Percentiles rank a stretch among this genome's conserved stretches.
Conservation (phyloP, 805 yeast species). For the Groenewaldozyma salmanticensis region DNA sequence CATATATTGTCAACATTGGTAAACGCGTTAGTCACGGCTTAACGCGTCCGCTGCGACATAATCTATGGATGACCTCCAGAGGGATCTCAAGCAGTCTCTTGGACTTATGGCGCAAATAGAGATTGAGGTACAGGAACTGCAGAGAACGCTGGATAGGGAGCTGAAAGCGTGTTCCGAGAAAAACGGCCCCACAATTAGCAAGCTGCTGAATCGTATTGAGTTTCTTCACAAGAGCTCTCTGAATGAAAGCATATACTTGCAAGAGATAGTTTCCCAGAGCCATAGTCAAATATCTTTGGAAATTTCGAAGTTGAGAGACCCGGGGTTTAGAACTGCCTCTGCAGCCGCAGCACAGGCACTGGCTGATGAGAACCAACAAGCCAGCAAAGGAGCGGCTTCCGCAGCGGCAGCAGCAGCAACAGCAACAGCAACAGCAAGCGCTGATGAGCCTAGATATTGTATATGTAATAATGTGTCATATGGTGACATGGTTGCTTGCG, state of each 20-base stretch:
- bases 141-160: conserved; percentile 4
- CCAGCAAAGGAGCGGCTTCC: background rate
- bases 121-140: conserved; percentile 1
- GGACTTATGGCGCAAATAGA: conserved; percentile 12
- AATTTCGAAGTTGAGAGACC: conserved; percentile 9
- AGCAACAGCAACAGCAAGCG: conserved; percentile 1
- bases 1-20: no score
- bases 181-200: background rate
- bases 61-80: conserved; percentile 12
- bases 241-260: conserved; percentile 12
- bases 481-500: conserved; percentile 92
- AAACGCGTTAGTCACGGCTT: no score
- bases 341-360: background rate
- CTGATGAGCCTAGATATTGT: conserved; percentile 32
- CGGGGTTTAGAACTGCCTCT: background rate
- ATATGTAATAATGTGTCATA: conserved; percentile 36
- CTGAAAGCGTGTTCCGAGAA: conserved; percentile 1
- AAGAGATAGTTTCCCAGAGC: conserved; percentile 7
- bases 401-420: background rate
- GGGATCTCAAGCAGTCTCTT: conserved; percentile 11
- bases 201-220: conserved; percentile 1
- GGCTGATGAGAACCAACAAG: background rate
- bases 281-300: conserved; percentile 5
- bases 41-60: no score
- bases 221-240: conserved; percentile 5